Evolutionary conservation across 2,329 filamentous ascomycete genomes (phyloP), one percentile per base, ranked within the genome.

Genomic region (Acrocalymma vagum): DNA sequence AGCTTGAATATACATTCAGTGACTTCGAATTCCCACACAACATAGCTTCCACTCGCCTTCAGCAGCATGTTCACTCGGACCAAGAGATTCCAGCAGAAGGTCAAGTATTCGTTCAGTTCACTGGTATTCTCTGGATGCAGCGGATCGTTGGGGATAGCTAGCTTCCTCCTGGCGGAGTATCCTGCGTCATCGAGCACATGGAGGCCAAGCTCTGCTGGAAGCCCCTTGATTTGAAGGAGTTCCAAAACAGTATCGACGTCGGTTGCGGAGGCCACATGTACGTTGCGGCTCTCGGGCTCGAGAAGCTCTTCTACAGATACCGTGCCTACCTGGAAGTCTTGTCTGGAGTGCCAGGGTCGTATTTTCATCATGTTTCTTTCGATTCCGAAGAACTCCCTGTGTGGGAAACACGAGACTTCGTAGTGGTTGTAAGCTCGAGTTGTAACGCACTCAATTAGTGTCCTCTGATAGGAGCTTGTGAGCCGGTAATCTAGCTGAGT

Each of bases 371-470:
- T 48, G 23, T 27, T 25, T 18, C 33, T 13, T 15, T 25, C 20
- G 4, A 43, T 32, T n/a, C 48, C 45, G 21, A 42, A 48, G 41
- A 52, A 52, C n/a, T 45, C 33, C 9, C 45, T 40, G 23, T 52
- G 45, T n/a, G 41, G 48, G 5, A 33, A 21, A n/a, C 18, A 26
- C 4, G 24, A 18, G 8, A 29, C 28, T n/a, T 40, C 30, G 16
- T 29, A 16, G 13, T 39, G 26, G 13, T 16, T 16, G 17, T 24
- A 21, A 21, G 11, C 26, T 17, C 37, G 7, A 14, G 22, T 42
- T 2, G 16, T 22, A 14, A 29, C 35, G 36, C 45, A 32, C 9
- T 30, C 18, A 3, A 38, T 9, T 6, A 46, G 11, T 14, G 31
- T 43, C 18, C 38, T 24, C 23, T 51, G 47, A 20, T 51, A 51